These are phyloP conservation scores for Scheffersomyces spartinae DNA, from an alignment of 805 yeast genomes.

Conservation along the genomic window DNA sequence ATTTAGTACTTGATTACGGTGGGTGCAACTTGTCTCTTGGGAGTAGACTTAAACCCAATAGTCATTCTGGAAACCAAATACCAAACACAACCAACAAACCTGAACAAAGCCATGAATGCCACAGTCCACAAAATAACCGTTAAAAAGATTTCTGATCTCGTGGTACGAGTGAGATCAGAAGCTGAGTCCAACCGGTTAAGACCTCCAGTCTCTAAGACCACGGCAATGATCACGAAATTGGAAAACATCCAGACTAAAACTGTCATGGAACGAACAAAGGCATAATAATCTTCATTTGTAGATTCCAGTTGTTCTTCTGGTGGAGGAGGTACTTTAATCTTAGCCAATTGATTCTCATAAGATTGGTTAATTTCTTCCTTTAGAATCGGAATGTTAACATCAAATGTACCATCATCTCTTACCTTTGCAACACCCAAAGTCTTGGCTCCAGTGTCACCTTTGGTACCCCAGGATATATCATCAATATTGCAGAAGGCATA, in stretches of 20 bases:
- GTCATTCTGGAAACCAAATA: conserved; percentile 32
- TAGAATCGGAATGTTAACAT: conserved; percentile 39
- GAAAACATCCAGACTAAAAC: conserved; percentile 35
- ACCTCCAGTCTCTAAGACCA: conserved; percentile 34
- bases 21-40: no score
- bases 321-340: conserved; percentile 35
- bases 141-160: conserved; percentile 30
- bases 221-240: conserved; percentile 28
- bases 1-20: no score
- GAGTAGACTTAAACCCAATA: conserved; percentile 14
- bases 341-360: conserved; percentile 38
- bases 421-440: conserved; percentile 45
- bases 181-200: conserved; percentile 23
- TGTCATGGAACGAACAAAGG: conserved; percentile 33
- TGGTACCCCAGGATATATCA: conserved; percentile 69
- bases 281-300: conserved; percentile 35
- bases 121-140: conserved; percentile 51
- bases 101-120: conserved; percentile 46
- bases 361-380: conserved; percentile 43
- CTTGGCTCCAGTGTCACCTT: conserved; percentile 50
- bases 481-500: conserved; percentile 64
- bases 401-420: conserved; percentile 43
- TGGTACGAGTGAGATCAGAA: conserved; percentile 17
- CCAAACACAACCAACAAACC: conserved; percentile 41
- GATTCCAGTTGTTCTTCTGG: conserved; percentile 10